Evolutionary conservation across 208 protist species (phyloP), one percentile per base, ranked within the genome.

Genomic region (Novymonas esmeraldas): DNA sequence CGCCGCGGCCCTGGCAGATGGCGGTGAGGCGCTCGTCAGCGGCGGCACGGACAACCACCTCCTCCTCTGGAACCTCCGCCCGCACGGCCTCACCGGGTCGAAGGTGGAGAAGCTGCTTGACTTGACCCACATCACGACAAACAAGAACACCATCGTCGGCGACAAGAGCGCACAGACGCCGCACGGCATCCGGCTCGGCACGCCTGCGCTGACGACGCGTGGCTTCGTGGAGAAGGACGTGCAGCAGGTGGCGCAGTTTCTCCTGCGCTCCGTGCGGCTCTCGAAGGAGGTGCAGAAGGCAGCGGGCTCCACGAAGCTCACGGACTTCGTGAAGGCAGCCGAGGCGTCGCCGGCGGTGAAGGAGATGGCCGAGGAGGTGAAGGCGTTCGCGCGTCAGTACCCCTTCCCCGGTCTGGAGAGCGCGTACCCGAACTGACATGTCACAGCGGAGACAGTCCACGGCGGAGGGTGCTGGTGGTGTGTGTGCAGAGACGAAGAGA

Each of bases 21-120:
- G 76, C 44, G 98, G 98, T 26, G 96, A 99, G 77, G 76, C 65
- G 9, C 76, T 99, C n/a, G 97, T 98, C 11, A 98, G 97, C 11
- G 88, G 87, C 29, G 98, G 98, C 61, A 99, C 98, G 5, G 98
- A 99, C 64, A 99, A 99, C 84, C 98, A 99, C 79, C 78, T 99
- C 13, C 64, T 99, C 1, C 87, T 99, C 9, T 98, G 96, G 96
- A 98, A 99, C 81, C 72, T 99, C 20, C 90, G 98, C 55, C 87
- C 92, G 64, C 85, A 97, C 51, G 85, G 83, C 13, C 36, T 99
- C 33, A 98, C 96, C 18, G 98, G 98, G 36, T 94, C 80, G 66
- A 99, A 99, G 82, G 24, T 99, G 33, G 98, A 99, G 80, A 98
- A 98, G 81, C 68, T 98, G 14, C 84, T 96, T 2, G 96, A 98